Base-by-base conservation (phyloP, 805 yeast genomes). In the Yarrowia porcina region DNA sequence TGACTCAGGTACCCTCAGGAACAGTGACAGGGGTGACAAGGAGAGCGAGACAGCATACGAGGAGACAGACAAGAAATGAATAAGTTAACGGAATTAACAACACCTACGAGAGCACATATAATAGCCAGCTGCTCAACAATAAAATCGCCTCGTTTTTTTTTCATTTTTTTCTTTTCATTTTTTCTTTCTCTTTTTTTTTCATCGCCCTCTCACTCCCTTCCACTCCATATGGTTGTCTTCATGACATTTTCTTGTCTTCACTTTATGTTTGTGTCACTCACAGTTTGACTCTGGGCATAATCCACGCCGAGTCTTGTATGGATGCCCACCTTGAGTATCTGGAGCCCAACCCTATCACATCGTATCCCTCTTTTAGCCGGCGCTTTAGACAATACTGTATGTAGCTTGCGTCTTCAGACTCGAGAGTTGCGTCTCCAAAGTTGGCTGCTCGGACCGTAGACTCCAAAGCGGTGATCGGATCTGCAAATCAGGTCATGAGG, bases 1-100 rank as follows among this genome's bases (percentile, higher is more conserved):
- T 45, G 52, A 45, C 52, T 45, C 52, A 45, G 52, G 52, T 45
- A 45, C 52, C 36, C 52, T 20, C 52, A 45, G 52, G 52, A 28
- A 45, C 52, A 30, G 8, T 45, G 6, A 45, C 52, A 45, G 52
- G 52, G 52, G 52, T 45, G 36, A 45, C 52, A 45, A 45, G 12
- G 52, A n/a, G 11, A 1, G 3, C 13, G 13, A 13, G 23, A 39
- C 28, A 28, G 45, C 23, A 9, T n/a, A 2, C 20, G 36, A 3
- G 15, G 38, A 33, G 18, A 33, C 38, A n/a, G 20, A n/a, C 15
- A 4, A 6, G 7, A 13, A 6, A 32, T n/a, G 15, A 32, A 25
- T 25, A 25, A 25, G 28, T 25, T 4, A 8, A 4, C 4, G 28
- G 8, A 25, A 25, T 25, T 4, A 25, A 8, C 8, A 8, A 8